Evolutionary conservation across 108 stramenopile genomes (phyloP).

Genomic region (Nitzschia sp.): DNA sequence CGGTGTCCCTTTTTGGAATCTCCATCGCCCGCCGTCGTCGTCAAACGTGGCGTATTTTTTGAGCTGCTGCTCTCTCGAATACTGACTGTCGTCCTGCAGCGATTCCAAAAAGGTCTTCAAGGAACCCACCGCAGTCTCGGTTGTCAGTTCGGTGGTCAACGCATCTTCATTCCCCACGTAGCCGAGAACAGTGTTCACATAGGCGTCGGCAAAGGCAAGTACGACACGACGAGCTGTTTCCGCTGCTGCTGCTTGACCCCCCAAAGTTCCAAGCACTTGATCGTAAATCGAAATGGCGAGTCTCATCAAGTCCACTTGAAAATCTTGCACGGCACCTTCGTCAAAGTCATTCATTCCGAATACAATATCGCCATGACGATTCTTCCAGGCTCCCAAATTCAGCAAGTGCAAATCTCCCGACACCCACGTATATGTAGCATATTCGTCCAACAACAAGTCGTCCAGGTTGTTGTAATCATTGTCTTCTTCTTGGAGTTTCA

Average conservation of each 20-base stretch:
- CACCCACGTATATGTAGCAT: conserved; percentile 46
- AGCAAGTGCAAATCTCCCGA: conserved; percentile 68
- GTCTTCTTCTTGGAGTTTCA: not conserved
- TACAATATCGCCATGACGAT: conserved; percentile 56
- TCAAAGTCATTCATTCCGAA: conserved; percentile 68
- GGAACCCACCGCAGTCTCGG: conserved; percentile 39
- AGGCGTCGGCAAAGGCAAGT: conserved; percentile 43
- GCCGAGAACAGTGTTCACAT: conserved; percentile 41
- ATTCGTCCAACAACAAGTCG: conserved; percentile 1
- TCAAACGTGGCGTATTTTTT: conserved; percentile 52
- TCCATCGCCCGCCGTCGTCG: not conserved
- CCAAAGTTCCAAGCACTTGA: not conserved
- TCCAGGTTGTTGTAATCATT: not conserved
- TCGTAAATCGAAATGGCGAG: conserved; percentile 49
- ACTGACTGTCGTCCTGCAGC: conserved; percentile 10
- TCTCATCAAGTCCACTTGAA: conserved; percentile 60
- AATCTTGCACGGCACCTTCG: conserved; percentile 62
- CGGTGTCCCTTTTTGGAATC: conserved; percentile 26
- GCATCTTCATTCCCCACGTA: conserved; percentile 56
- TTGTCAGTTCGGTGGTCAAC: conserved; percentile 42
- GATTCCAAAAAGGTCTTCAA: conserved; percentile 45
- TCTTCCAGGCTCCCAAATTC: conserved; percentile 63
- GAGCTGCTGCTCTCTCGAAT: conserved; percentile 36
- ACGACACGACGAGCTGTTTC: conserved; percentile 23
- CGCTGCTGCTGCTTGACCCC: not conserved